phyloP scores from a whole-genome alignment of 768 basidiomycete species.

The Xerocomellus intermedius region DNA sequence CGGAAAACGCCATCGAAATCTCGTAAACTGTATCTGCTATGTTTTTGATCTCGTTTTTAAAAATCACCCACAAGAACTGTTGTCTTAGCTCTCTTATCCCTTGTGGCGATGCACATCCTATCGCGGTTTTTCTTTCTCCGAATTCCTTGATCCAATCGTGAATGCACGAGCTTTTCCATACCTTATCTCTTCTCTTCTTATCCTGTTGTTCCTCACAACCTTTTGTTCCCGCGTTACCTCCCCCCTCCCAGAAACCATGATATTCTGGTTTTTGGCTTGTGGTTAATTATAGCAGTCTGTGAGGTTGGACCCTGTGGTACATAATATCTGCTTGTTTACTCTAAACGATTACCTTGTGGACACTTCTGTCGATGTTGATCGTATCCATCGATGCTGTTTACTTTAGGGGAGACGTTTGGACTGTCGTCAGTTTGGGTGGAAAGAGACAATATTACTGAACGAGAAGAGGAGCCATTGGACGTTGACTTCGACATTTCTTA shows the following conservation, averaged over 20 bases:
- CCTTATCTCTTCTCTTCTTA: neutral
- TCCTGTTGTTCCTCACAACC: neutral
- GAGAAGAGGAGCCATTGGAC: neutral
- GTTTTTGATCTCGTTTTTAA: constrained; percentile 7
- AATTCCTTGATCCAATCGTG: neutral
- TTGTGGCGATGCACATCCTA: constrained; percentile 9
- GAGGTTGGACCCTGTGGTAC: constrained; percentile 9
- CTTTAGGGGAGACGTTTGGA: neutral
- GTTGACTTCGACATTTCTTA: neutral
- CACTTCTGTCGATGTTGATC: neutral
- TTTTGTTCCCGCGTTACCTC: constrained; percentile 8
- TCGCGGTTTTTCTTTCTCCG: neutral
- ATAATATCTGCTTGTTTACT: neutral
- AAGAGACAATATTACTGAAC: too few species aligned
- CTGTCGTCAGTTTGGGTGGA: neutral
- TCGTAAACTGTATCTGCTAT: constrained; percentile 13
- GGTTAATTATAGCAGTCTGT: neutral
- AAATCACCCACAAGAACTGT: constrained; percentile 4
- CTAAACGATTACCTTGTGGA: neutral
- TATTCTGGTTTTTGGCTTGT: neutral
- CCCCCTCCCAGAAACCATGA: neutral
- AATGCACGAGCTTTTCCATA: neutral
- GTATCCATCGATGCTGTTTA: neutral
- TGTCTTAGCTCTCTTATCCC: neutral
- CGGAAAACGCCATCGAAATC: neutral